Percentiles rank a stretch among this genome's conserved stretches.
phyloP scores from a whole-genome alignment of 192 early-diverging fungal species.

The Umbelopsis ramanniana region DNA sequence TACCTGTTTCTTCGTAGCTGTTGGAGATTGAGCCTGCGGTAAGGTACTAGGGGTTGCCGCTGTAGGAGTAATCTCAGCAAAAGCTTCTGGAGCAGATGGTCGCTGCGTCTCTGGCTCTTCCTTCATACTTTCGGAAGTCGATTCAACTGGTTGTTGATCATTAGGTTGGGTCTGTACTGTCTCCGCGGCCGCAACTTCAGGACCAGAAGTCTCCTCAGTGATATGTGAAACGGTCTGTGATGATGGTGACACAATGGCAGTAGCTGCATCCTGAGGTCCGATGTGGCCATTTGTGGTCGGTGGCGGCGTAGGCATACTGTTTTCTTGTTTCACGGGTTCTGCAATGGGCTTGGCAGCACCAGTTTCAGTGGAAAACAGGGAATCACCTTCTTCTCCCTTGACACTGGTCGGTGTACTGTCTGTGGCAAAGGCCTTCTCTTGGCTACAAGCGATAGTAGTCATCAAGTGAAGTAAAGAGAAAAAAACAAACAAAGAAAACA shows the following conservation, averaged over 20 bases:
- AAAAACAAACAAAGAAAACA: not conserved
- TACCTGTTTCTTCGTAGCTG: constrained; percentile 12
- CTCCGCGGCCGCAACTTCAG: not conserved
- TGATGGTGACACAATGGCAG: constrained; percentile 7
- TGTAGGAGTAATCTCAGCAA: constrained; percentile 11
- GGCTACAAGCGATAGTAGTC: not conserved
- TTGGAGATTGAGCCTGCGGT: constrained; percentile 15
- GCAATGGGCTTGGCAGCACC: constrained; percentile 13
- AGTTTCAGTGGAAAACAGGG: constrained; percentile 2
- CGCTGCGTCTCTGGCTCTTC: not conserved
- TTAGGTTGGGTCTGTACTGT: not conserved
- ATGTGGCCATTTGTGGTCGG: constrained; percentile 16
- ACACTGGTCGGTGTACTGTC: constrained; percentile 16
- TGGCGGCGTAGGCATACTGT: constrained; percentile 21
- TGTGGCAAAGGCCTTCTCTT: constrained; percentile 13
- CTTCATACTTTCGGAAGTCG: not conserved
- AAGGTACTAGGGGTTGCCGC: constrained; percentile 22
- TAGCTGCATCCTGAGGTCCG: not conserved
- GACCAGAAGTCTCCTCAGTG: not conserved
- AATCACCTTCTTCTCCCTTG: constrained; percentile 10
- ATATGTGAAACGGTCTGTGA: constrained; percentile 7
- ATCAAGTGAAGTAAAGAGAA: not conserved
- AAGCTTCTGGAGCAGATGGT: not conserved
- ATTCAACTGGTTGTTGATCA: not conserved
- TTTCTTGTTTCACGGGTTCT: constrained; percentile 18